These are phyloP conservation scores for Lentinula detonsa DNA, from an alignment of 768 basidiomycete species.

Conservation along the genomic window DNA sequence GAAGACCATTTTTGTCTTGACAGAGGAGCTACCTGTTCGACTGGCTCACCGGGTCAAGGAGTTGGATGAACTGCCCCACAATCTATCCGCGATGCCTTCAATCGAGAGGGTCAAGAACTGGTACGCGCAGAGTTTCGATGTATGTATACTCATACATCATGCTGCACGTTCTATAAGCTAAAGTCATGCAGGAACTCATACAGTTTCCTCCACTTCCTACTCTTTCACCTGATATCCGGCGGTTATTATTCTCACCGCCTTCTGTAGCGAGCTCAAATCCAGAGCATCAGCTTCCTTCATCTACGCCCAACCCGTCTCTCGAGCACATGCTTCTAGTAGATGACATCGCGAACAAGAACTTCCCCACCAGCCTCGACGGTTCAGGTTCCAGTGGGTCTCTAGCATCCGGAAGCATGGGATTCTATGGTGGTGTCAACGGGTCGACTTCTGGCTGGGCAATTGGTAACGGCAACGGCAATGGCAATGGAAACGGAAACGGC, in stretches of 20 bases:
- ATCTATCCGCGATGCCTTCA: conserved; percentile 83
- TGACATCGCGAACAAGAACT: conserved; percentile 5
- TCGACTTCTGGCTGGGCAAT: conserved; percentile 6
- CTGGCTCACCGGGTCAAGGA: conserved; percentile 96
- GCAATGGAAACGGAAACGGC: conserved; percentile 14
- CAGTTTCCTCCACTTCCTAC: conserved; percentile 67
- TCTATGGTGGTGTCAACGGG: conserved; percentile 4
- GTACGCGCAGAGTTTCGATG: conserved; percentile 99
- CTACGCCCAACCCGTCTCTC: conserved; percentile 75
- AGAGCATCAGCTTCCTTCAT: conserved; percentile 55
- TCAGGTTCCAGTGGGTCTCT: conserved; percentile 11
- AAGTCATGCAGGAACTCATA: conserved; percentile 69
- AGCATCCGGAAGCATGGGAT: conserved; percentile 11
- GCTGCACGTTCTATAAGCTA: not conserved
- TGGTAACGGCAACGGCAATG: not conserved
- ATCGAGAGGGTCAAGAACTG: conserved; percentile 96
- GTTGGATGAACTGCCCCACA: conserved; percentile 89
- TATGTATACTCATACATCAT: conserved; percentile 27
- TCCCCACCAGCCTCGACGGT: conserved; percentile 14
- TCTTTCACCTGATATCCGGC: conserved; percentile 61
- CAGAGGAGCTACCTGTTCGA: conserved; percentile 92
- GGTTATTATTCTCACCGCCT: conserved; percentile 36
- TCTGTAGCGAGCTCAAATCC: conserved; percentile 29
- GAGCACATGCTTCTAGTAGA: conserved; percentile 25
- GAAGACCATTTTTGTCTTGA: not conserved